These are phyloP conservation scores for Andrographis paniculata DNA, from an alignment of 305 asterid species.

Conservation along the genomic window DNA sequence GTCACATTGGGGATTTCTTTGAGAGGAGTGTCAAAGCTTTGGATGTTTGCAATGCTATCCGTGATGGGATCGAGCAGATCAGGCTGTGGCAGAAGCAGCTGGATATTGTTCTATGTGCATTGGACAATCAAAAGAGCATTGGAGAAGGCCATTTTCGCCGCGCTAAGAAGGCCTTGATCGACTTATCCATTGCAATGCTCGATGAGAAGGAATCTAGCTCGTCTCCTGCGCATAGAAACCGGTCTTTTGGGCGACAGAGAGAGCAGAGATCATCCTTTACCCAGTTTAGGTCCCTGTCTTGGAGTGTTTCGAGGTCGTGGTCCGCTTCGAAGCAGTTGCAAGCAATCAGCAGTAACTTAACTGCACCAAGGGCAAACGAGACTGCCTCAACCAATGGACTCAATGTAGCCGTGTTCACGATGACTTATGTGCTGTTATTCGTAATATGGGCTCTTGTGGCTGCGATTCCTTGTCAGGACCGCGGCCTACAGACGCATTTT, in stretches of 20 bases:
- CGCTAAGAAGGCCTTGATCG: slow-evolving; percentile 70
- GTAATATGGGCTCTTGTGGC: neutral
- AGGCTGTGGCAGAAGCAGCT: slow-evolving; percentile 75
- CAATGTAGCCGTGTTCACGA: too few relatives aligned
- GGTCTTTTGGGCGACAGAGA: slow-evolving; percentile 65
- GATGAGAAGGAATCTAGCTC: slow-evolving; percentile 51
- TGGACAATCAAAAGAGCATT: slow-evolving; percentile 46
- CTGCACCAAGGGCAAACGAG: slow-evolving; percentile 48
- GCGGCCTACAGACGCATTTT: slow-evolving; percentile 73
- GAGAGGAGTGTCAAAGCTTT: slow-evolving; percentile 76
- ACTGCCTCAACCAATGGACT: slow-evolving; percentile 2
- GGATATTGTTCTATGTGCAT: slow-evolving; percentile 67
- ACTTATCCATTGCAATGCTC: slow-evolving; percentile 63
- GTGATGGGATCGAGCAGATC: slow-evolving; percentile 87
- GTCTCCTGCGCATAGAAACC: slow-evolving; percentile 41
- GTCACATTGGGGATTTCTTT: slow-evolving; percentile 44
- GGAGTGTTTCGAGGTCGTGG: slow-evolving; percentile 92
- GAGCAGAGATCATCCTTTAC: slow-evolving; percentile 38
- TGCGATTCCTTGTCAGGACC: slow-evolving; percentile 58
- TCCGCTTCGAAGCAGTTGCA: slow-evolving; percentile 82
- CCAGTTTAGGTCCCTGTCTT: slow-evolving; percentile 67
- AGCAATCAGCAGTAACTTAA: slow-evolving; percentile 61
- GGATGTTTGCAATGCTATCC: slow-evolving; percentile 82
- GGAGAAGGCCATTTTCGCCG: slow-evolving; percentile 93
- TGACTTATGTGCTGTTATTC: too few relatives aligned